Percentiles rank a stretch among this genome's conserved stretches.
Conservation (phyloP, 495 filamentous ascomycete genomes). For the Cercophora scortea region DNA sequence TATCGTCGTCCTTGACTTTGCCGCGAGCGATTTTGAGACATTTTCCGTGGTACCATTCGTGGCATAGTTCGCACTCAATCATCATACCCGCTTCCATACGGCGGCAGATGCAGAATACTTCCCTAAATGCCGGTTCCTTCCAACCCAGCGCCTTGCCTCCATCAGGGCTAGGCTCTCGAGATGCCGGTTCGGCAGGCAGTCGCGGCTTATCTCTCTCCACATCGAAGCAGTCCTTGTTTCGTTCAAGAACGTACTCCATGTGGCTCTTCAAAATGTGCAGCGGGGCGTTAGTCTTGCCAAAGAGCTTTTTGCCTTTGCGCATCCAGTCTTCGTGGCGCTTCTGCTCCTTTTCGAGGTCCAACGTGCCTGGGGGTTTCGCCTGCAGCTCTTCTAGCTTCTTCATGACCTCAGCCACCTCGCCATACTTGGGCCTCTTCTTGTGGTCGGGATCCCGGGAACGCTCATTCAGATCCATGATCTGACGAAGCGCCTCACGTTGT, state of each 20-base stretch:
- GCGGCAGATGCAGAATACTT: slow-evolving; percentile 97
- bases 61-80: slow-evolving; percentile 97
- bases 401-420: slow-evolving; percentile 82
- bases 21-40: slow-evolving; percentile 97
- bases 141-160: slow-evolving; percentile 39
- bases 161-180: slow-evolving; percentile 74
- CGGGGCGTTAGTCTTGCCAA: slow-evolving; percentile 96
- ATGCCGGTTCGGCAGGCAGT: slow-evolving; percentile 84
- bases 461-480: slow-evolving; percentile 73
- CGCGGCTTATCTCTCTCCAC: slow-evolving; percentile 76
- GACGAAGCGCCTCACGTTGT: slow-evolving; percentile 87
- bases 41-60: slow-evolving; percentile 99
- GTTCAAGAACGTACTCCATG: slow-evolving; percentile 86
- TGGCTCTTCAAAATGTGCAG: slow-evolving; percentile 88
- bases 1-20: slow-evolving; percentile 96
- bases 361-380: slow-evolving; percentile 81
- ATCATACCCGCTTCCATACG: slow-evolving; percentile 94
- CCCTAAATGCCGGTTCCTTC: slow-evolving; percentile 48
- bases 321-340: slow-evolving; percentile 99
- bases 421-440: slow-evolving; percentile 77
- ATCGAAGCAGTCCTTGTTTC: slow-evolving; percentile 88
- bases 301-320: slow-evolving; percentile 95
- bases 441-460: slow-evolving; percentile 67
- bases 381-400: slow-evolving; percentile 80
- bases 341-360: slow-evolving; percentile 91